Base-by-base conservation (phyloP, 2,329 filamentous ascomycete species). In the Botrytis sinoallii region DNA sequence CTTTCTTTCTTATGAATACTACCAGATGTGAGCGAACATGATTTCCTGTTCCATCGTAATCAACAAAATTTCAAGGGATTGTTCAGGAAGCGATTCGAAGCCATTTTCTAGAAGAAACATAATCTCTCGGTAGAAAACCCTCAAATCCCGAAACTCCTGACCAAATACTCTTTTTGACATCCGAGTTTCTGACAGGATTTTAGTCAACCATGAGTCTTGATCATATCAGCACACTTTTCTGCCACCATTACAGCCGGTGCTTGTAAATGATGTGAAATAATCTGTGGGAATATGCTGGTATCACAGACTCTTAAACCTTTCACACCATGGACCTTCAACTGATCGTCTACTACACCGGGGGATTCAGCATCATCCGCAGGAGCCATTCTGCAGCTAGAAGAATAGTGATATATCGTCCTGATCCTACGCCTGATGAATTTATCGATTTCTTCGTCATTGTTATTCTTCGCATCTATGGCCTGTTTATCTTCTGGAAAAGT, bases 301-400 rank as follows among this genome's bases (percentile, higher is more conserved):
- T 79, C 78, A 29, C 77, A 77, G 61, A 79, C 74, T 48, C 78
- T 70, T 18, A 79, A 73, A 57, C 76, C 77, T 38, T 71, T 73
- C 2, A 76, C 77, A 22, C 78, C 77, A 59, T 79, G 78, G 1
- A 79, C 78, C 29, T 69, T 66, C 29, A 79, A 75, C 57, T 75
- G 71, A n/a, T 74, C 64, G 70, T 79, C 77, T 25, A 79, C 78
- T 4, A 79, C 78, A 2, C 79, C 78, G 12, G 44, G 44, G 52
- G 16, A 25, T 2, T 46, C 10, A 1, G 18, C 29, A 32, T 46
- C 65, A 38, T 35, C 44, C 4, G 0, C 48, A 38, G 46, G 42
- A 18, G 42, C 66, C 66, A 68, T 68, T 20, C 32, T 68, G 25
- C 66, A 68, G 10, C 42, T 68, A 38, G n/a, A 52, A 12, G 66